phyloP scores from a whole-genome alignment of 2,329 filamentous ascomycete genomes.

The Gnomoniopsis sp. region DNA sequence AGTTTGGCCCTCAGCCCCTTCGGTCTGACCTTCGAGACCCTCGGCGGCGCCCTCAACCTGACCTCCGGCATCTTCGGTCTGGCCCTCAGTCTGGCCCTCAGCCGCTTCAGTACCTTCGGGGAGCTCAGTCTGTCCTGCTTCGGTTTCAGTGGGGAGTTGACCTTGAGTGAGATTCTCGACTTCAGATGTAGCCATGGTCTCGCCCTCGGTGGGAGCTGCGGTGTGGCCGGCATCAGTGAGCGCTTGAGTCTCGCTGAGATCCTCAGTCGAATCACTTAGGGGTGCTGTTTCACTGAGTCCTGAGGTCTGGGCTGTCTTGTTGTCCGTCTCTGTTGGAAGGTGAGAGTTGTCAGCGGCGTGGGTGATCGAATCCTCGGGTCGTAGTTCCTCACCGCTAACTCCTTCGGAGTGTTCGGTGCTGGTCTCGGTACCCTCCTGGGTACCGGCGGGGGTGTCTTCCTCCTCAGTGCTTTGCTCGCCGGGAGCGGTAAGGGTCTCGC shows the following conservation, averaged over 20 bases:
- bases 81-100: neutral
- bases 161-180: neutral
- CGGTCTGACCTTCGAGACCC: conserved; percentile 5
- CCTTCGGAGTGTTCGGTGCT: conserved; percentile 13
- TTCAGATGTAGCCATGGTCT: neutral
- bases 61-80: conserved; percentile 10
- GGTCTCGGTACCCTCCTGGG: conserved; percentile 15
- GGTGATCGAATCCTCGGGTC: conserved; percentile 18
- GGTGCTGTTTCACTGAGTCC: neutral
- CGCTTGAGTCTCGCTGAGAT: neutral
- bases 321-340: neutral
- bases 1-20: conserved; percentile 11
- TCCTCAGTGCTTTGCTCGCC: conserved; percentile 13
- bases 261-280: neutral
- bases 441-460: conserved; percentile 19
- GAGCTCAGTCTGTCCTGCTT: neutral
- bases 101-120: neutral
- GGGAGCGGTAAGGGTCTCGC: conserved; percentile 14
- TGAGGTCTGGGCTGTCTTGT: neutral
- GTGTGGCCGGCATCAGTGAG: neutral
- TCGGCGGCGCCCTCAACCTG: conserved; percentile 7
- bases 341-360: conserved; percentile 18
- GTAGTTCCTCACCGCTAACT: conserved; percentile 7
- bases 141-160: neutral
- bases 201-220: neutral